phyloP scores from a whole-genome alignment of 495 filamentous ascomycete species.

The Umbilicaria muhlenbergii region DNA sequence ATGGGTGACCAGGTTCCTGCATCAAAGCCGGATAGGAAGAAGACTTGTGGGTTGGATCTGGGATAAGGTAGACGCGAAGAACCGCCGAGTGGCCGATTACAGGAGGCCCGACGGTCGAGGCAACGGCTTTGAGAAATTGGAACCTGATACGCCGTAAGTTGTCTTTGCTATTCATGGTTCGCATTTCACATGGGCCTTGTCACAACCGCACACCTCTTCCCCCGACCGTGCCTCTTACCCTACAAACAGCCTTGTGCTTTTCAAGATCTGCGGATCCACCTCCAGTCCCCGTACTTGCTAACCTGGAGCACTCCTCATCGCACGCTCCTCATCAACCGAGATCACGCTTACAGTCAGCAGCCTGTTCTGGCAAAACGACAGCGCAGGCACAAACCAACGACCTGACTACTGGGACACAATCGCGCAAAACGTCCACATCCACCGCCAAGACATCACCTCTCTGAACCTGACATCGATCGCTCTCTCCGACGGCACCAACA shows the following conservation, averaged over 20 bases:
- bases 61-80: slow-evolving; percentile 3
- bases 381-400: slow-evolving; percentile 20
- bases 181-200: background rate
- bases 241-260: too few relatives aligned
- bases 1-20: slow-evolving; percentile 4
- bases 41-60: slow-evolving; percentile 2
- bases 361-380: slow-evolving; percentile 26
- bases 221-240: too few relatives aligned
- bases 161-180: background rate
- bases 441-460: slow-evolving; percentile 16
- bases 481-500: slow-evolving; percentile 9
- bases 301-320: too few relatives aligned
- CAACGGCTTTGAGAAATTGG: slow-evolving; percentile 10
- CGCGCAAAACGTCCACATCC: slow-evolving; percentile 21
- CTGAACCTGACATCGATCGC: slow-evolving; percentile 9
- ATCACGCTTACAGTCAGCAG: slow-evolving; percentile 1
- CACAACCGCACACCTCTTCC: too few relatives aligned
- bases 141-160: slow-evolving; percentile 13
- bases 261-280: background rate
- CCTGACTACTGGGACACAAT: slow-evolving; percentile 23
- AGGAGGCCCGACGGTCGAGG: slow-evolving; percentile 6
- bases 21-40: slow-evolving; percentile 3
- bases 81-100: slow-evolving; percentile 3
- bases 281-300: too few relatives aligned
- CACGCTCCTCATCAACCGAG: too few relatives aligned